phyloP scores from a whole-genome alignment of 306 rosid genomes.

The Biancaea sappan region DNA sequence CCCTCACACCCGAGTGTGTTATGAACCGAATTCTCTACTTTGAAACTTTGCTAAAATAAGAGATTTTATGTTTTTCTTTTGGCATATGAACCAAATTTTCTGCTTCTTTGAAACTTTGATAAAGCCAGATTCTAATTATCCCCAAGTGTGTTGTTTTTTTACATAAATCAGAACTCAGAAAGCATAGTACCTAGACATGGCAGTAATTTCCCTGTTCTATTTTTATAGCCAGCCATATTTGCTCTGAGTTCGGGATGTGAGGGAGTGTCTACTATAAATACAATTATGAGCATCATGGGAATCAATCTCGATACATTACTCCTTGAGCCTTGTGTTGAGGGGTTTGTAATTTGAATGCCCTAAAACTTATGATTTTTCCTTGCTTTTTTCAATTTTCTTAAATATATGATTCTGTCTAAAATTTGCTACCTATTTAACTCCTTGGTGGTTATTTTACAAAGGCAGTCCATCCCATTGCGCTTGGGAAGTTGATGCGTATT shows the following conservation, averaged over 20 bases:
- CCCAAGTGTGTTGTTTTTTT: too few relatives aligned
- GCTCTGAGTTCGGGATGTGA: constrained; percentile 83
- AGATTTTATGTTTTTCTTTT: too few relatives aligned
- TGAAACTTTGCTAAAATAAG: too few relatives aligned
- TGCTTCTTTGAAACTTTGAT: too few relatives aligned
- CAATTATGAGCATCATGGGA: constrained; percentile 99
- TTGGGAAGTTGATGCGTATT: constrained; percentile 90
- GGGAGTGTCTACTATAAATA: constrained; percentile 89
- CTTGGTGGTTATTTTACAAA: constrained; percentile 95
- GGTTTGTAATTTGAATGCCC: constrained; percentile 54
- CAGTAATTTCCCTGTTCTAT: constrained; percentile 16
- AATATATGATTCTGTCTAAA: constrained; percentile 28
- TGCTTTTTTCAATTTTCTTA: constrained; percentile 23
- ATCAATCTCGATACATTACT: constrained; percentile 82
- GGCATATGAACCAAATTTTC: too few relatives aligned
- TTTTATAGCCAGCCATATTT: constrained; percentile 85
- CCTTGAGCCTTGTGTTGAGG: constrained; percentile 98
- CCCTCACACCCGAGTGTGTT: too few relatives aligned
- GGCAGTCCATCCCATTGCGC: constrained; percentile 98
- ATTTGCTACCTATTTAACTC: constrained; percentile 87
- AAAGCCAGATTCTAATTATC: too few relatives aligned
- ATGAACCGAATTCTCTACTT: too few relatives aligned
- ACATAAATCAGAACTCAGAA: too few relatives aligned
- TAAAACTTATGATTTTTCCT: constrained; percentile 26
- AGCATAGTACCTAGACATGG: too few relatives aligned